phyloP scores from a whole-genome alignment of 1,284 basidiomycete genomes.

The Marasmius oreades region DNA sequence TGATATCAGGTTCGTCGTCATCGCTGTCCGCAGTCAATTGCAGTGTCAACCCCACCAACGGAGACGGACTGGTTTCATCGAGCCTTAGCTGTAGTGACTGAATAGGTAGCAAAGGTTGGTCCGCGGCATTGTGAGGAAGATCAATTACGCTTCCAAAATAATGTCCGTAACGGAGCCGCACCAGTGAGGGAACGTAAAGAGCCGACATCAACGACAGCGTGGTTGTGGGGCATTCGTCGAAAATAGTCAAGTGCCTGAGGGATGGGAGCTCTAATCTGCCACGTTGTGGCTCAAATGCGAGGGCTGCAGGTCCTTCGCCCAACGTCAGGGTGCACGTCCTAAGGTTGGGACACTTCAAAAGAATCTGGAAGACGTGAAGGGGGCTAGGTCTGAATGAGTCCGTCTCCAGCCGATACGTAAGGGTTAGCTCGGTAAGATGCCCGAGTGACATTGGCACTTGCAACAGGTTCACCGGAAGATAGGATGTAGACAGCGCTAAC shows the following conservation, averaged over 20 bases:
- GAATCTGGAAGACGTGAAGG: neutral
- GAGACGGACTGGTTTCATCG: neutral
- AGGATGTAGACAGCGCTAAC: neutral
- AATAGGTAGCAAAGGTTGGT: neutral
- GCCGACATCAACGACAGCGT: neutral
- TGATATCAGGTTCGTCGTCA: neutral
- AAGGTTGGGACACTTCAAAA: neutral
- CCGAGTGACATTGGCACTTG: neutral
- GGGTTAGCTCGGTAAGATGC: neutral
- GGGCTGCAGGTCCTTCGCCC: neutral
- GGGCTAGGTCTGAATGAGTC: neutral
- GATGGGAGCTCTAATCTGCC: neutral
- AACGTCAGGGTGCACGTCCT: neutral
- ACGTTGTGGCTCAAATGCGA: neutral
- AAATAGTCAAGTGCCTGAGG: neutral
- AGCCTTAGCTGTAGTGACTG: neutral
- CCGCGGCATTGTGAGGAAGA: neutral
- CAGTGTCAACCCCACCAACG: neutral
- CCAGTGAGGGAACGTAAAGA: neutral
- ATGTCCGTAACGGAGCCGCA: neutral
- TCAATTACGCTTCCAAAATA: neutral
- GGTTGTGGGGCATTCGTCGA: neutral
- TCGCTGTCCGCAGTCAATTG: neutral
- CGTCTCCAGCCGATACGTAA: neutral
- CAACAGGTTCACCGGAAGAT: neutral